Base-by-base conservation (phyloP, 2,329 filamentous ascomycete genomes). In the Fusarium sacchari region DNA sequence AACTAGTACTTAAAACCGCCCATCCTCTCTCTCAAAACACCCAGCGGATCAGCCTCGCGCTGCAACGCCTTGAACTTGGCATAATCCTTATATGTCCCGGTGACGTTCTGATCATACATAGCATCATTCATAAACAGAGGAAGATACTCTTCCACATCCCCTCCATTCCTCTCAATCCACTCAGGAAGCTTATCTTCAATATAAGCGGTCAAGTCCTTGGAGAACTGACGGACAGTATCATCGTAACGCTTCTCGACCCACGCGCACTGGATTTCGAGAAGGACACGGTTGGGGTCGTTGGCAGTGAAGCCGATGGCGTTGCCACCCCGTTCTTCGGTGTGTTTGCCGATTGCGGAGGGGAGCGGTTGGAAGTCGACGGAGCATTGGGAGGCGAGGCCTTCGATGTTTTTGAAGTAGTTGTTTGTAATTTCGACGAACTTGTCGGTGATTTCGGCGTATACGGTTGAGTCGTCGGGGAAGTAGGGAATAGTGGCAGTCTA, bases 341-440 rank as follows among this genome's bases (percentile, higher is more conserved):
- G 26, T 11, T 69, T 72, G 1, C 69, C 69, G 7, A 72, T 57
- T 3, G 49, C 28, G 0, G 47, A 39, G 9, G 69, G 39, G 6
- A 72, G 24, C 3, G 69, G 69, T 7, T 72, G 69, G 36, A 60
- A 72, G 24, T 72, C 69, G 4, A 72, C 69, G 7, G 69, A 72
- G 13, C 69, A 72, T 22, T 72, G 69, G 0, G 69, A 72, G 8
- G 46, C 69, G 0, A 72, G 47, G 2, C 70, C 60, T 4, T 22
- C 46, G 1, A 55, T 58, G 9, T 64, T 58, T 5, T 53, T 50
- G 22, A 72, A 69, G 43, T 72, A 72, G 6, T 13, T 28, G 4
- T 7, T 22, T 6, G 69, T 59, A 14, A 72, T 72, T 0, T n/a
- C 20, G 7, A 26, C 20, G 44, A 64, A 40, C 6, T 72, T 69